These are phyloP conservation scores for Exophiala spinifera DNA, from an alignment of 2,329 filamentous ascomycete species.

Conservation along the genomic window DNA sequence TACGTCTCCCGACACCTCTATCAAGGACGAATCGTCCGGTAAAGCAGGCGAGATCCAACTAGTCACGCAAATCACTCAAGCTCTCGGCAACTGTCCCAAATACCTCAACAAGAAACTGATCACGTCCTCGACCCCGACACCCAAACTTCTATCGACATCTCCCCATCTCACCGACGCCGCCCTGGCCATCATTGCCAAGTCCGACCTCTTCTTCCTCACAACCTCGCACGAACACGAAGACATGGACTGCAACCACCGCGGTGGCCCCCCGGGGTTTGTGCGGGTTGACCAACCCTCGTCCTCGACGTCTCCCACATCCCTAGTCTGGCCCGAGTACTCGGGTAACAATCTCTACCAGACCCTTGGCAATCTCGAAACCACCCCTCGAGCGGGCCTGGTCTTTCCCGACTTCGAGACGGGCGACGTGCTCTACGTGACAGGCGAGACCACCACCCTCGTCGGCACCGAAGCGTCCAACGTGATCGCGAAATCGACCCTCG, in stretches of 20 bases:
- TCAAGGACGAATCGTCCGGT: slow-evolving; percentile 4
- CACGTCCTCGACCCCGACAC: slow-evolving; percentile 50
- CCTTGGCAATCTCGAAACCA: slow-evolving; percentile 69
- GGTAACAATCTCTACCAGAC: slow-evolving; percentile 83
- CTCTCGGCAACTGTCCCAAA: slow-evolving; percentile 59
- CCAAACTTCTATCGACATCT: slow-evolving; percentile 50
- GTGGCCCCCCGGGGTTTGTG: slow-evolving; percentile 71
- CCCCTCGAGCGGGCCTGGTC: slow-evolving; percentile 65
- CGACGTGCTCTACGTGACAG: slow-evolving; percentile 71
- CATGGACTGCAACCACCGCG: slow-evolving; percentile 84
- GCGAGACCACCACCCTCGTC: slow-evolving; percentile 63
- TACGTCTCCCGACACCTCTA: slow-evolving; percentile 29
- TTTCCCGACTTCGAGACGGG: slow-evolving; percentile 73
- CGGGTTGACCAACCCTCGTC: slow-evolving; percentile 51
- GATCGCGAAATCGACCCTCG: slow-evolving; percentile 69
- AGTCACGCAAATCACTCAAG: slow-evolving; percentile 67
- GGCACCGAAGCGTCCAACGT: slow-evolving; percentile 60
- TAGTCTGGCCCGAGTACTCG: slow-evolving; percentile 80
- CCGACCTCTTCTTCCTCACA: slow-evolving; percentile 77
- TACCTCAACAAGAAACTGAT: slow-evolving; percentile 76
- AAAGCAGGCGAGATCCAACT: slow-evolving; percentile 51
- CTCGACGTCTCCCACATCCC: slow-evolving; percentile 51
- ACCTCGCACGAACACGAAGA: slow-evolving; percentile 58
- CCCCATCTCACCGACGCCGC: slow-evolving; percentile 53
- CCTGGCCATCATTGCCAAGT: slow-evolving; percentile 56